Conservation (phyloP, 495 filamentous ascomycete species). For the Podospora anserina region DNA sequence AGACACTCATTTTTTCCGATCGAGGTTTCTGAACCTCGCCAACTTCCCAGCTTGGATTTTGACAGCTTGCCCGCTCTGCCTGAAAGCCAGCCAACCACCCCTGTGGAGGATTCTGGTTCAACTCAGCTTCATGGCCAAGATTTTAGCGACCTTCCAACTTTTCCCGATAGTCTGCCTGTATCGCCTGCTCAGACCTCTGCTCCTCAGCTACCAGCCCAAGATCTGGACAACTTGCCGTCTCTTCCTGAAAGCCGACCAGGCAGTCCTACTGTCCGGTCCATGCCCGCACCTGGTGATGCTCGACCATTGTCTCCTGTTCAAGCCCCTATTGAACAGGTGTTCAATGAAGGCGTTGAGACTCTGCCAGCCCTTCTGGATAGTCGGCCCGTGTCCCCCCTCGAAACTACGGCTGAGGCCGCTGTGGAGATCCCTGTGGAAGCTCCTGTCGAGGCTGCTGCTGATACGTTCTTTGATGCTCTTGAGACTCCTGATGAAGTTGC, state of each 20-base stretch:
- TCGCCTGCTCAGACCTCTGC: not conserved
- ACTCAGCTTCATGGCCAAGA: not conserved
- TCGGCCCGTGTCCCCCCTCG: not conserved
- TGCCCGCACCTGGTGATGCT: not conserved
- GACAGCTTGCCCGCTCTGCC: not conserved
- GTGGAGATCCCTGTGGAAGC: not conserved
- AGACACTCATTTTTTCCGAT: not conserved
- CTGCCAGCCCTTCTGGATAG: not conserved
- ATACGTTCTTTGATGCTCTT: not conserved
- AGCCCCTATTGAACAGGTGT: not conserved
- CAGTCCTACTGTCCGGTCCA: not conserved
- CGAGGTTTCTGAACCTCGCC: not conserved
- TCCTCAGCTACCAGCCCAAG: not conserved
- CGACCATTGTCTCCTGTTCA: not conserved
- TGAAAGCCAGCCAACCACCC: not conserved
- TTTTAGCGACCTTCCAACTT: not conserved
- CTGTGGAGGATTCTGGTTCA: not conserved
- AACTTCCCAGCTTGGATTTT: not conserved
- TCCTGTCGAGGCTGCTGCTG: not conserved
- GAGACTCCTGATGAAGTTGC: not conserved
- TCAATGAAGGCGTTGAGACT: not conserved
- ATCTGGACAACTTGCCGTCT: not conserved
- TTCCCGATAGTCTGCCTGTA: constrained; percentile 11
- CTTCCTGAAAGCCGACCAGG: constrained; percentile 7
- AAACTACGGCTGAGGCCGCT: not conserved